Evolutionary conservation across 2,329 filamentous ascomycete species (phyloP).

Genomic region (Stromatinia cepivora): DNA sequence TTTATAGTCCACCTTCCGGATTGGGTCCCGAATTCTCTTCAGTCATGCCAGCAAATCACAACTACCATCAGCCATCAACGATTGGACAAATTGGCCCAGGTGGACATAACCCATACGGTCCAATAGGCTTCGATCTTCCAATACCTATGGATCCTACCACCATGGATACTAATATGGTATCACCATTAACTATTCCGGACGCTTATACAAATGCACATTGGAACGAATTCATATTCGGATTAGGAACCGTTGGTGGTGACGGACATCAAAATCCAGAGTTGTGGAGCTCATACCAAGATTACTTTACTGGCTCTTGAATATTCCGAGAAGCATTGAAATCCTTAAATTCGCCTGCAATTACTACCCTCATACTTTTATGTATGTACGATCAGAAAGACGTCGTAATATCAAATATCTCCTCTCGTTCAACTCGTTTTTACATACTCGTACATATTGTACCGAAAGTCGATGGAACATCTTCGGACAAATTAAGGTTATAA

Average conservation of each 20-base stretch:
- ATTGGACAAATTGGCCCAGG: constrained; percentile 3
- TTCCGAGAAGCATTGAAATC: background rate
- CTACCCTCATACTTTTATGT: background rate
- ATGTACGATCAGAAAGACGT: constrained; percentile 6
- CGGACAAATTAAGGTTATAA: background rate
- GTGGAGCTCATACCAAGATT: constrained; percentile 9
- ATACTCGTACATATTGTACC: background rate
- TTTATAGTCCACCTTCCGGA: background rate
- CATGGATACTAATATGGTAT: constrained; percentile 7
- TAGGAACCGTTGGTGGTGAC: constrained; percentile 1
- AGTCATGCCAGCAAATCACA: background rate
- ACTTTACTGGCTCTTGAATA: constrained; percentile 15
- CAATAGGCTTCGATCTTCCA: constrained; percentile 14
- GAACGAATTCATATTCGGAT: constrained; percentile 21
- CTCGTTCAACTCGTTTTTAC: background rate
- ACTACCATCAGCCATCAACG: background rate
- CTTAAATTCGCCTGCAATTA: background rate
- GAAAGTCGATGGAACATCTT: background rate
- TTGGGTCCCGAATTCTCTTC: background rate
- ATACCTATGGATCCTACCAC: constrained; percentile 2
- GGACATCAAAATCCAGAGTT: constrained; percentile 2
- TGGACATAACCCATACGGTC: constrained; percentile 7
- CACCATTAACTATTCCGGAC: background rate
- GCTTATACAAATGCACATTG: constrained; percentile 20
- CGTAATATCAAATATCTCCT: constrained; percentile 9